Percentiles rank a stretch among this genome's conserved stretches.
Conservation (phyloP, 495 filamentous ascomycete genomes). For the Penicillium simplicissimum region DNA sequence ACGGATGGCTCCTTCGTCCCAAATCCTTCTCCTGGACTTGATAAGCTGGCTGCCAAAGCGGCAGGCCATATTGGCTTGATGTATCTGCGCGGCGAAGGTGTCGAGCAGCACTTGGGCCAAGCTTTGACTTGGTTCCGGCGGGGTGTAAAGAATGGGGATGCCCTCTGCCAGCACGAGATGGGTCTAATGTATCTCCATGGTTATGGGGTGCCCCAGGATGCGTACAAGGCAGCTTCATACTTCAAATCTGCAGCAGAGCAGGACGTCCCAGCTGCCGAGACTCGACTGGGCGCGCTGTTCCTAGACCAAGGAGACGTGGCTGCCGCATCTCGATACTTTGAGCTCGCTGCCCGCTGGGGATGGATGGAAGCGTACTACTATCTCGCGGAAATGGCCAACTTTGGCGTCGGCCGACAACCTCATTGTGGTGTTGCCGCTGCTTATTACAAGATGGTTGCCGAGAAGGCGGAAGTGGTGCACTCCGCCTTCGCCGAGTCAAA, state of each 20-base stretch:
- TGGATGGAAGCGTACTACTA: conserved; percentile 96
- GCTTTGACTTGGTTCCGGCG: conserved; percentile 86
- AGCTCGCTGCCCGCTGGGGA: conserved; percentile 83
- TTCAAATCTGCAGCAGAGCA: conserved; percentile 84
- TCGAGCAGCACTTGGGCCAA: conserved; percentile 72
- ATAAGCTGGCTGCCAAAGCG: conserved; percentile 83
- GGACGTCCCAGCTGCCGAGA: conserved; percentile 80
- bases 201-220: conserved; percentile 73
- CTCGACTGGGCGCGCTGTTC: conserved; percentile 80
- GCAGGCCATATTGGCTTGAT: conserved; percentile 91
- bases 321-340: conserved; percentile 83
- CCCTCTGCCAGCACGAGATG: conserved; percentile 81
- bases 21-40: conserved; percentile 56
- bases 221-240: conserved; percentile 70
- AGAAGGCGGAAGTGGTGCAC: conserved; percentile 81
- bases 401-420: conserved; percentile 76
- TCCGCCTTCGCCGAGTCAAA: conserved; percentile 88
- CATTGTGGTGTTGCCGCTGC: conserved; percentile 78
- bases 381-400: conserved; percentile 83
- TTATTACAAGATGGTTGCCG: conserved; percentile 94
- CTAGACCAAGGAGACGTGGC: conserved; percentile 83
- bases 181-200: conserved; percentile 88
- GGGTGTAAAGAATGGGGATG: conserved; percentile 75
- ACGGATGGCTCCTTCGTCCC: conserved; percentile 65
- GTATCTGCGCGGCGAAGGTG: conserved; percentile 90